Evolutionary conservation across 2,329 filamentous ascomycete species (phyloP), one percentile per base, ranked within the genome.

Genomic region (Stagonosporopsis chrysanthemi): DNA sequence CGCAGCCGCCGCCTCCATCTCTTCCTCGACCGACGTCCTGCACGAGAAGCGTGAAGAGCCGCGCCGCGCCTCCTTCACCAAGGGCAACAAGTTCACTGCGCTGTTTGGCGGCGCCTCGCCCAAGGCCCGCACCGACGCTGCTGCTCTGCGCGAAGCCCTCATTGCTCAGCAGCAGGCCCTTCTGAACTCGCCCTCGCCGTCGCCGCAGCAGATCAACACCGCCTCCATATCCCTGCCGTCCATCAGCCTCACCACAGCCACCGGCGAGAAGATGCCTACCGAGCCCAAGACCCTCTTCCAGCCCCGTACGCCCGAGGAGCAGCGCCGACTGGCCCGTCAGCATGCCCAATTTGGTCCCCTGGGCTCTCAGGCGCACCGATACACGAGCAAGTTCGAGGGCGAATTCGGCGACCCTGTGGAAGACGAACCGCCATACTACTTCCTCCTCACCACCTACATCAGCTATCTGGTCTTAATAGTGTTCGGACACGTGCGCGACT

Each of bases 391-490:
- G 77, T 92, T 96, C 75, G 87, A 90, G 60, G 94, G 93, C 66
- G 86, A 89, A 36, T 89, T 98, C 56, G 87, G 88, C 42, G 86
- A 92, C 35, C 93, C 94, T 5, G 82, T 98, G 58, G 91, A 97
- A 75, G 95, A 99, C 73, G 94, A 97, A 77, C 94, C 95, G 39
- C 92, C 94, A 17, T 98, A 97, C 81, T 98, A 93, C 83, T 97
- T 91, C 80, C 87, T 99, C 70, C 85, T 99, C 67, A 98, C 95
- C 33, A 99, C 95, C 71, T 99, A 99, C 82, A 91, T 99, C 78
- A 97, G 92, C 80, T 99, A 99, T 78, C 85, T 99, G 63, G 88
- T 98, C 66, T 86, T 99, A 70, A 98, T 99, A 75, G 87, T 95
- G 64, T 93, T 97, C 64, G 95, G 95, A 54, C 95, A 99, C 75